These are phyloP conservation scores for Kingdonia uniflora DNA, from an alignment of 164 flowering plant species.

Conservation along the genomic window DNA sequence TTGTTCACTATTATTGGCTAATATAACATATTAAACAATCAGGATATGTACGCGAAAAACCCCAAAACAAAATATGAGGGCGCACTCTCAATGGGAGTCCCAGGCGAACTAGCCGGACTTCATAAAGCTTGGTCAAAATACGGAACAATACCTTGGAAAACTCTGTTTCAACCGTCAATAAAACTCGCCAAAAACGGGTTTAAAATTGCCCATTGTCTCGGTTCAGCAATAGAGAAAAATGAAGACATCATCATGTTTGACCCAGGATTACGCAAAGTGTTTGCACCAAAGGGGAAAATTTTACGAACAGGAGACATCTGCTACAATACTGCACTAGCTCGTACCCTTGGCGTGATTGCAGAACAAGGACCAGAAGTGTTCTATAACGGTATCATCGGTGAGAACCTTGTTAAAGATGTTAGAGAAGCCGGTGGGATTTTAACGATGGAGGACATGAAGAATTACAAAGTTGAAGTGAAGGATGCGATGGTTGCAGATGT, in stretches of 20 bases:
- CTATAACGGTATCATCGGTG: slow-evolving; percentile 67
- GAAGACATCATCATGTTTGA: slow-evolving; percentile 34
- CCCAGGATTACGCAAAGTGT: slow-evolving; percentile 54
- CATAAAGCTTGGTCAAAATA: slow-evolving; percentile 65
- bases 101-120: slow-evolving; percentile 94
- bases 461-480: slow-evolving; percentile 47
- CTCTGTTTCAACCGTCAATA: slow-evolving; percentile 65
- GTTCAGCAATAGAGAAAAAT: slow-evolving; percentile 7
- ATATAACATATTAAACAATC: slow-evolving; percentile 4
- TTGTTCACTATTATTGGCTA: no score
- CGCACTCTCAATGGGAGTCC: slow-evolving; percentile 75
- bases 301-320: slow-evolving; percentile 63
- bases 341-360: slow-evolving; percentile 50
- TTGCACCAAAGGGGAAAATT: slow-evolving; percentile 64
- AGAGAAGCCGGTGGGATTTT: slow-evolving; percentile 74
- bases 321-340: slow-evolving; percentile 60
- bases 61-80: slow-evolving; percentile 40
- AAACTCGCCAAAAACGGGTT: slow-evolving; percentile 73
- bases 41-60: slow-evolving; percentile 74
- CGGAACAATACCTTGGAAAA: slow-evolving; percentile 75
- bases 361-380: slow-evolving; percentile 73
- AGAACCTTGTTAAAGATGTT: slow-evolving; percentile 68
- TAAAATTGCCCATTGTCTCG: slow-evolving; percentile 44
- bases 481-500: slow-evolving; percentile 52
- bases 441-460: slow-evolving; percentile 81